phyloP scores from a whole-genome alignment of 495 filamentous ascomycete species.

The Hyaloscypha bicolor region DNA sequence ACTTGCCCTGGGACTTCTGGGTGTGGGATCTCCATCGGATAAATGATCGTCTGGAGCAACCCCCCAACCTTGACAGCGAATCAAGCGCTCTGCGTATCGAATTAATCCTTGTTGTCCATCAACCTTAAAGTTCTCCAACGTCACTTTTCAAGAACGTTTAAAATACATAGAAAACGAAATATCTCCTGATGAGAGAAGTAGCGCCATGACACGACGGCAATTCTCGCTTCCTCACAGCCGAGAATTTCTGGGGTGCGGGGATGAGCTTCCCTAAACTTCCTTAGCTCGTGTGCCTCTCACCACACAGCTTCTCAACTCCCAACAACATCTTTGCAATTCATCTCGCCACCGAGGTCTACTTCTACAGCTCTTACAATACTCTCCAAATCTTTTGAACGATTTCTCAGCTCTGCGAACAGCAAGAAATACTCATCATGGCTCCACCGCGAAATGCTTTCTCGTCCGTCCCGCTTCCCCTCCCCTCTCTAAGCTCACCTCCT shows the following conservation, averaged over 20 bases:
- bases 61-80: background rate
- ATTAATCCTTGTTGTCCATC: background rate
- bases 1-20: background rate
- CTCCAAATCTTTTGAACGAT: background rate
- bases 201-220: background rate
- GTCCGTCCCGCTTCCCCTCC: background rate
- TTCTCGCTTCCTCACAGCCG: background rate
- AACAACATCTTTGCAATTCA: background rate
- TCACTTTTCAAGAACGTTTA: background rate
- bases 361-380: background rate
- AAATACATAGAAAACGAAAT: background rate
- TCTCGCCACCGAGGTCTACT: background rate
- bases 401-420: background rate
- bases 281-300: background rate
- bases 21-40: background rate
- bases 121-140: background rate
- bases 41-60: background rate
- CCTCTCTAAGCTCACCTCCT: background rate
- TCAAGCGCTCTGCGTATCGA: background rate
- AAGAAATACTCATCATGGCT: background rate
- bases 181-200: background rate
- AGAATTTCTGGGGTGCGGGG: slow-evolving; percentile 2
- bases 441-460: background rate
- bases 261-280: background rate
- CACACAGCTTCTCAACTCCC: background rate